Evolutionary conservation across 2,329 filamentous ascomycete genomes (phyloP).

Genomic region (Colletotrichum phormii): DNA sequence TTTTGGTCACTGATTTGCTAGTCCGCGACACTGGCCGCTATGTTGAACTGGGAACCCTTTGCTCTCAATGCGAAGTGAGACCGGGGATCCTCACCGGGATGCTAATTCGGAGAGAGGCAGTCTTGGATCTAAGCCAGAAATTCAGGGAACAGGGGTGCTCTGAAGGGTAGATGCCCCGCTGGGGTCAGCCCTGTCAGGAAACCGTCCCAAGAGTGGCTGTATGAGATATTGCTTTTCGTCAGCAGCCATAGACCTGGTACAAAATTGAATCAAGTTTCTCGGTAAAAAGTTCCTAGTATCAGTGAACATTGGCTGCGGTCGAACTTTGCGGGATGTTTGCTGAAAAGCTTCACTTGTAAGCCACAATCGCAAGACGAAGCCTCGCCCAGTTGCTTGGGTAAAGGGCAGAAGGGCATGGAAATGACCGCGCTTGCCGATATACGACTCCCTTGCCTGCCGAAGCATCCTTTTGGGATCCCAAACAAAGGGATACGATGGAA

Average conservation of each 20-base stretch:
- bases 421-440: slow-evolving; percentile 5
- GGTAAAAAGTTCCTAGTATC: not conserved
- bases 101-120: slow-evolving; percentile 30
- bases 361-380: not conserved
- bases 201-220: slow-evolving; percentile 20
- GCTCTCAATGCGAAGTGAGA: slow-evolving; percentile 26
- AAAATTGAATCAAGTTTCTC: slow-evolving; percentile 24
- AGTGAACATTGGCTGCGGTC: not conserved
- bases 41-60: slow-evolving; percentile 30
- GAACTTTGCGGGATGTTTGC: slow-evolving; percentile 6
- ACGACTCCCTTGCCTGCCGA: slow-evolving; percentile 2
- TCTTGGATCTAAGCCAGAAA: slow-evolving; percentile 24
- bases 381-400: not conserved
- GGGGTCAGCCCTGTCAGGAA: slow-evolving; percentile 37
- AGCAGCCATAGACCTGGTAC: slow-evolving; percentile 35
- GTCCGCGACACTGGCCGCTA: slow-evolving; percentile 10
- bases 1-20: slow-evolving; percentile 7
- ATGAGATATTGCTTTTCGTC: slow-evolving; percentile 23
- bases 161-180: slow-evolving; percentile 32
- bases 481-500: not conserved
- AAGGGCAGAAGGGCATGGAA: not conserved
- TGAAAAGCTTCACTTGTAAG: not conserved
- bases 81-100: slow-evolving; percentile 38
- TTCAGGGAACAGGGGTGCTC: slow-evolving; percentile 34
- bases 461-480: not conserved